These are phyloP conservation scores for Plantago ovata DNA, from an alignment of 257 asterid genomes.

Conservation along the genomic window DNA sequence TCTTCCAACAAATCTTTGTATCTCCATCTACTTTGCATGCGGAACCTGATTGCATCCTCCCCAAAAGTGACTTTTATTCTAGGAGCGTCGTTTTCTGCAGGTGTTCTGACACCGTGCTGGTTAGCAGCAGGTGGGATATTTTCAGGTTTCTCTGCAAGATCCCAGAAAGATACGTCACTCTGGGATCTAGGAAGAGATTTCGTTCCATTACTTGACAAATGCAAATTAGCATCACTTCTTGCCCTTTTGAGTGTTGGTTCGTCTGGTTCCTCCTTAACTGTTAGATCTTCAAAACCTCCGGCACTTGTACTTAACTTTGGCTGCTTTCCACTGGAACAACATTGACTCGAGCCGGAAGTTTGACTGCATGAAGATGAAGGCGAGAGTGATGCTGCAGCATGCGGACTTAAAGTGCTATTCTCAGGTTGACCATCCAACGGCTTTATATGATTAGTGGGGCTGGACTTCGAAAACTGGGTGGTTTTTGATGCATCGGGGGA, in stretches of 20 bases:
- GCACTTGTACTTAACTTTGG: slow-evolving; percentile 23
- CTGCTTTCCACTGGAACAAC: slow-evolving; percentile 52
- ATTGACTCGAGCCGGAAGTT: slow-evolving; percentile 66
- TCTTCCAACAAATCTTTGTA: slow-evolving; percentile 58
- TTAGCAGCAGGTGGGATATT: slow-evolving; percentile 18
- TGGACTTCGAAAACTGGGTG: slow-evolving; percentile 36
- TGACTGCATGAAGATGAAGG: slow-evolving; percentile 72
- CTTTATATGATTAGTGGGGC: slow-evolving; percentile 23
- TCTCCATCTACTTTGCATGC: slow-evolving; percentile 56
- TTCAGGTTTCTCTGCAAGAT: slow-evolving; percentile 27
- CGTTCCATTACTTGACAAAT: slow-evolving; percentile 35
- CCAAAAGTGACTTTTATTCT: slow-evolving; percentile 69
- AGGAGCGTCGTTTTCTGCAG: slow-evolving; percentile 35
- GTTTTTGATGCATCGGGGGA: slow-evolving; percentile 53
- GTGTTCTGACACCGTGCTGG: slow-evolving; percentile 11
- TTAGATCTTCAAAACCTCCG: slow-evolving; percentile 24
- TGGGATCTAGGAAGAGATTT: slow-evolving; percentile 48
- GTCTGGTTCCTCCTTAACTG: slow-evolving; percentile 31
- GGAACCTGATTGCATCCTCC: slow-evolving; percentile 76
- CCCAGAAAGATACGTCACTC: slow-evolving; percentile 36
- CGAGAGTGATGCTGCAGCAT: slow-evolving; percentile 38
- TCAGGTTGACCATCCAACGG: slow-evolving; percentile 30
- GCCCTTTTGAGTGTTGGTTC: slow-evolving; percentile 38
- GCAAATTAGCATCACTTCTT: slow-evolving; percentile 56
- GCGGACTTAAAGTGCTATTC: slow-evolving; percentile 26